These are phyloP conservation scores for Flaveria brownii DNA, from an alignment of 129 eudicot genomes.

Conservation along the genomic window DNA sequence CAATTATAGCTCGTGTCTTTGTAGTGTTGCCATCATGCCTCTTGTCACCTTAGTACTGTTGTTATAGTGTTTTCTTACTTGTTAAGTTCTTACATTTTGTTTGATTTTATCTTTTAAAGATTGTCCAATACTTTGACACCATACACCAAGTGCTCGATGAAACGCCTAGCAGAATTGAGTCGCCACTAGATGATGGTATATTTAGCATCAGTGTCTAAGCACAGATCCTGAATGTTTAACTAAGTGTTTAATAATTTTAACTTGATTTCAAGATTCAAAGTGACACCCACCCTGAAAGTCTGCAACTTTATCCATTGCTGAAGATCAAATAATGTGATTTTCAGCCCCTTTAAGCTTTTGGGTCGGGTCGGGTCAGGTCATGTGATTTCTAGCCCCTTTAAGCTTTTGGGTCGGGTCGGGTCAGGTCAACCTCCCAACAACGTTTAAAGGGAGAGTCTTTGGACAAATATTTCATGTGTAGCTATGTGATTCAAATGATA, in stretches of 20 bases:
- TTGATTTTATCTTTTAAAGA: too few relatives aligned
- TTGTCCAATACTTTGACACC: conserved; percentile 35
- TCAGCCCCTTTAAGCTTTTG: not conserved
- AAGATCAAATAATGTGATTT: conserved; percentile 37
- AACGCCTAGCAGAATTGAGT: conserved; percentile 68
- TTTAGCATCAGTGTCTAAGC: conserved; percentile 55
- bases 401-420: not conserved
- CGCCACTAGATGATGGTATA: conserved; percentile 61
- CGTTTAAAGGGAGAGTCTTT: not conserved
- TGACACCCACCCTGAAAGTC: conserved; percentile 53
- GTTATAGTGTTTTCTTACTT: too few relatives aligned
- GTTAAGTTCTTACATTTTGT: too few relatives aligned
- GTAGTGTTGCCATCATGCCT: too few relatives aligned
- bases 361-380: not conserved
- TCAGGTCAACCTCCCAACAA: not conserved
- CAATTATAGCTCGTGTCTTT: too few relatives aligned
- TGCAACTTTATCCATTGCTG: conserved; percentile 22
- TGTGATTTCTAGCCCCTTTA: conserved; percentile 29
- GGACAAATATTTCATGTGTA: not conserved
- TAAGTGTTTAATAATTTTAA: conserved; percentile 46
- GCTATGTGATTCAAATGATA: not conserved
- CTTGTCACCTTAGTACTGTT: too few relatives aligned
- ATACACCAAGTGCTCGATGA: conserved; percentile 63
- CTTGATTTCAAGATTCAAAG: conserved; percentile 43
- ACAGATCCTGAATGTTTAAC: conserved; percentile 45